phyloP scores from a whole-genome alignment of 2,329 filamentous ascomycete genomes.

The Colletotrichum nymphaeae region DNA sequence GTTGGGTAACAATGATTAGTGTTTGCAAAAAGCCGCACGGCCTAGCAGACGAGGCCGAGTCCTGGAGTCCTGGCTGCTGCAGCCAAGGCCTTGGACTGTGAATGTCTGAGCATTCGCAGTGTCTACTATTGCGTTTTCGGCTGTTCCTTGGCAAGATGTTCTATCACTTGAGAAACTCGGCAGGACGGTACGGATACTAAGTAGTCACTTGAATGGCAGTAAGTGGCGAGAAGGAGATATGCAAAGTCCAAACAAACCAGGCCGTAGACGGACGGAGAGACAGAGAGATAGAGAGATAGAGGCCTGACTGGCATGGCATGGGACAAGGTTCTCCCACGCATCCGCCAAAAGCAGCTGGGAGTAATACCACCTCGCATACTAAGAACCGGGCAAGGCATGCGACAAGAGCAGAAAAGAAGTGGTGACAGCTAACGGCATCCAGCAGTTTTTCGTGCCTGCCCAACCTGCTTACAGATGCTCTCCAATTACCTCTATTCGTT shows the following conservation, averaged over 20 bases:
- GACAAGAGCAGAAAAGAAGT: neutral
- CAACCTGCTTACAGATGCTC: neutral
- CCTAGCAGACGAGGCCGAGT: neutral
- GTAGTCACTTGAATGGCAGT: too few relatives aligned
- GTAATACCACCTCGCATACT: neutral
- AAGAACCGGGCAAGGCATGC: neutral
- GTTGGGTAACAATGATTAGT: neutral
- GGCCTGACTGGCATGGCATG: neutral
- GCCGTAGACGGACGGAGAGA: neutral
- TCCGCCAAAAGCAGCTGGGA: neutral
- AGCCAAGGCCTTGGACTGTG: neutral
- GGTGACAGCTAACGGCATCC: neutral
- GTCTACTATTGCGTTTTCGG: too few relatives aligned
- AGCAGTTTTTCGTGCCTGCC: neutral
- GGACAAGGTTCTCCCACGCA: slow-evolving; percentile 2
- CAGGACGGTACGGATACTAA: too few relatives aligned
- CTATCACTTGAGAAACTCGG: too few relatives aligned
- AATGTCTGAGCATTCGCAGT: neutral
- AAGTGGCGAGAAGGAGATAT: too few relatives aligned
- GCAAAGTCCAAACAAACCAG: too few relatives aligned
- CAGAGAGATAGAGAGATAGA: neutral
- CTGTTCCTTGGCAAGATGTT: too few relatives aligned
- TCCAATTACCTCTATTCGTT: neutral
- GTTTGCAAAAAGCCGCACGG: neutral
- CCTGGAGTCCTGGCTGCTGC: neutral